These are phyloP conservation scores for Avena insularis DNA, from an alignment of 176 grass and related monocot genomes.

Conservation along the genomic window DNA sequence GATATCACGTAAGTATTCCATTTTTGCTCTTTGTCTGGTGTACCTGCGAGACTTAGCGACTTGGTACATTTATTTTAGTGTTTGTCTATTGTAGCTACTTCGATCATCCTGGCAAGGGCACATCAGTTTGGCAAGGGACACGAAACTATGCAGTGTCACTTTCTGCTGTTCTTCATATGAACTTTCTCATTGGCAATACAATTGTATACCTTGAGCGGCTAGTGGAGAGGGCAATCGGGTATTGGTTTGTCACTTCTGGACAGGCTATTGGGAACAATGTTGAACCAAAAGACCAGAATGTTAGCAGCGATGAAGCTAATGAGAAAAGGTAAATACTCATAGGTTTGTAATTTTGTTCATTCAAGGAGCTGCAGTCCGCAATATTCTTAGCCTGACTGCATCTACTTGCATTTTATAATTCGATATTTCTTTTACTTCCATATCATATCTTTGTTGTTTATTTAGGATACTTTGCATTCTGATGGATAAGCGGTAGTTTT, in stretches of 20 bases:
- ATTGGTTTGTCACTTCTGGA: conserved; percentile 37
- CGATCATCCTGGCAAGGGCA: conserved; percentile 32
- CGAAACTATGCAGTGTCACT: conserved; percentile 35
- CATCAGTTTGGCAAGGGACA: conserved; percentile 35
- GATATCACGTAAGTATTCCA: conserved; percentile 43
- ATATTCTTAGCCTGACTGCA: neutral
- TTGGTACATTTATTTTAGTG: conserved; percentile 17
- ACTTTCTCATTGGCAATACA: conserved; percentile 38
- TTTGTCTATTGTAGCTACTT: conserved; percentile 45
- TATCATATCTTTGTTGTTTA: neutral
- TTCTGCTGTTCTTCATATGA: conserved; percentile 35
- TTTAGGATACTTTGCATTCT: neutral
- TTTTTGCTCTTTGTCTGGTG: neutral
- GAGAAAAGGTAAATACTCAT: conserved; percentile 38
- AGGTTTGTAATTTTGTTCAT: neutral
- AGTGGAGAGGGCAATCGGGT: conserved; percentile 18
- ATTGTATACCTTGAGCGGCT: conserved; percentile 42
- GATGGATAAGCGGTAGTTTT: neutral
- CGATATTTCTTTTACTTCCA: neutral
- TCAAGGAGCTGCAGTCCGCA: neutral
- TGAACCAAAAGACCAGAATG: conserved; percentile 10
- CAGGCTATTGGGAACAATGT: conserved; percentile 26
- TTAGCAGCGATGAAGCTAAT: conserved; percentile 23
- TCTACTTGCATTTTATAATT: neutral
- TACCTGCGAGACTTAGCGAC: neutral